These are phyloP conservation scores for Xerocomellus chrysenteron DNA, from an alignment of 768 basidiomycete species.

Conservation along the genomic window DNA sequence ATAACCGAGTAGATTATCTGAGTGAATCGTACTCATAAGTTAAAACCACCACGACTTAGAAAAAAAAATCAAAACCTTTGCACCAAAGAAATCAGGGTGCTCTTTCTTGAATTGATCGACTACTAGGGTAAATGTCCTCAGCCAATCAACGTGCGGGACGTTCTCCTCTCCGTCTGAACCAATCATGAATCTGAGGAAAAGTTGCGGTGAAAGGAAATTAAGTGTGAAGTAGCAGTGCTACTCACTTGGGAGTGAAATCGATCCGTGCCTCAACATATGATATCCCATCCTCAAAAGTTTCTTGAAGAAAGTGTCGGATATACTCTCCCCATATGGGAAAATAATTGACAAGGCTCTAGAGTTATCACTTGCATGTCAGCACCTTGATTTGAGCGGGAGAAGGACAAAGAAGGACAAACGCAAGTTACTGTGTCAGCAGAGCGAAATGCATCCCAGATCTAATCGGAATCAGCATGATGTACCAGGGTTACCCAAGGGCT, in stretches of 20 bases:
- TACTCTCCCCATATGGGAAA: slow-evolving; percentile 60
- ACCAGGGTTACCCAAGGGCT: background rate
- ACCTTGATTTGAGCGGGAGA: background rate
- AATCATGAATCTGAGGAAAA: slow-evolving; percentile 48
- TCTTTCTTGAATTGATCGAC: slow-evolving; percentile 55
- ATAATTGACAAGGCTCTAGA: slow-evolving; percentile 43
- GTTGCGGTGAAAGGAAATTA: background rate
- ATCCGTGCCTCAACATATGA: slow-evolving; percentile 69
- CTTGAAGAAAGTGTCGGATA: slow-evolving; percentile 58
- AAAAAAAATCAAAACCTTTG: slow-evolving; percentile 43
- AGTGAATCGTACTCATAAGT: background rate
- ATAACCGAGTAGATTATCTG: slow-evolving; percentile 74
- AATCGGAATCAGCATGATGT: background rate
- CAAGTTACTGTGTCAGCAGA: slow-evolving; percentile 50
- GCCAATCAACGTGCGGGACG: slow-evolving; percentile 59
- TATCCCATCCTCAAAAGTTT: slow-evolving; percentile 68
- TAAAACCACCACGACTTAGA: background rate
- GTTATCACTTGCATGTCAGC: background rate
- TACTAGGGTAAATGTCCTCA: slow-evolving; percentile 51
- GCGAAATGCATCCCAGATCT: slow-evolving; percentile 79
- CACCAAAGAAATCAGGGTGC: slow-evolving; percentile 63
- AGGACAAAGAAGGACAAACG: slow-evolving; percentile 35
- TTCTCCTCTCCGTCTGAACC: slow-evolving; percentile 56
- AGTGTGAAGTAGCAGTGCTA: background rate
- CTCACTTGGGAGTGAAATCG: slow-evolving; percentile 60